Conservation (phyloP, 2,329 filamentous ascomycete genomes). For the Aaosphaeria arxii region DNA sequence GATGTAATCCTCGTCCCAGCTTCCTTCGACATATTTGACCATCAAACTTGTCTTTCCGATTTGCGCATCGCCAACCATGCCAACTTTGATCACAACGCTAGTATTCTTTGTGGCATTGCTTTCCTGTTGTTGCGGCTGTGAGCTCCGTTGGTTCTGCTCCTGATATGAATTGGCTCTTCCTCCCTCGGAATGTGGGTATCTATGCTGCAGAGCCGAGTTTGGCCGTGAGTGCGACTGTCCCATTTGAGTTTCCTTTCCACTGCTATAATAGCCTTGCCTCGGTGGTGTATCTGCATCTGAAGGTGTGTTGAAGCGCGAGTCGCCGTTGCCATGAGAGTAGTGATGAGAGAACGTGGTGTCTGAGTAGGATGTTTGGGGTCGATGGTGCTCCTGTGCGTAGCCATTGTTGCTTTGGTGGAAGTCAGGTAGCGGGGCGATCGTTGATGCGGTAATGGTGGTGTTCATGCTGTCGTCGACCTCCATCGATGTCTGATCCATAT, state of each 20-base stretch:
- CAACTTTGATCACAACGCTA: slow-evolving; percentile 96
- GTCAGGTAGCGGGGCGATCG: slow-evolving; percentile 37
- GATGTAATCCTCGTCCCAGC: slow-evolving; percentile 99
- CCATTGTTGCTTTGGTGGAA: slow-evolving; percentile 26
- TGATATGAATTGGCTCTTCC: slow-evolving; percentile 41
- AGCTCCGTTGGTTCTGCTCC: slow-evolving; percentile 47
- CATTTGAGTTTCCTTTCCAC: slow-evolving; percentile 31
- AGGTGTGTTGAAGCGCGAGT: slow-evolving; percentile 43
- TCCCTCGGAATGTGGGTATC: slow-evolving; percentile 46
- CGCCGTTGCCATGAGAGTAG: slow-evolving; percentile 31
- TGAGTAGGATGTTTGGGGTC: slow-evolving; percentile 54
- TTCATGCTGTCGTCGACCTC: slow-evolving; percentile 48
- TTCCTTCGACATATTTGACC: slow-evolving; percentile 99
- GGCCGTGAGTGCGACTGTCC: slow-evolving; percentile 43
- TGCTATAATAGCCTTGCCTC: slow-evolving; percentile 31
- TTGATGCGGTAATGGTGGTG: slow-evolving; percentile 45
- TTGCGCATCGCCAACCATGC: slow-evolving; percentile 98
- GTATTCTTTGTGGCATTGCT: slow-evolving; percentile 47
- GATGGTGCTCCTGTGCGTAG: slow-evolving; percentile 40
- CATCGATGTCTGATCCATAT: slow-evolving; percentile 36
- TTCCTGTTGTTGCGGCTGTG: slow-evolving; percentile 32
- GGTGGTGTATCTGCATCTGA: slow-evolving; percentile 48
- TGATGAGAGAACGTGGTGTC: slow-evolving; percentile 47
- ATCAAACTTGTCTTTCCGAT: slow-evolving; percentile 99
- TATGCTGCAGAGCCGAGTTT: slow-evolving; percentile 47